Evolutionary conservation across 805 yeast genomes (phyloP), one percentile per base, ranked within the genome.

Genomic region (Zygoascus bituminiphila): DNA sequence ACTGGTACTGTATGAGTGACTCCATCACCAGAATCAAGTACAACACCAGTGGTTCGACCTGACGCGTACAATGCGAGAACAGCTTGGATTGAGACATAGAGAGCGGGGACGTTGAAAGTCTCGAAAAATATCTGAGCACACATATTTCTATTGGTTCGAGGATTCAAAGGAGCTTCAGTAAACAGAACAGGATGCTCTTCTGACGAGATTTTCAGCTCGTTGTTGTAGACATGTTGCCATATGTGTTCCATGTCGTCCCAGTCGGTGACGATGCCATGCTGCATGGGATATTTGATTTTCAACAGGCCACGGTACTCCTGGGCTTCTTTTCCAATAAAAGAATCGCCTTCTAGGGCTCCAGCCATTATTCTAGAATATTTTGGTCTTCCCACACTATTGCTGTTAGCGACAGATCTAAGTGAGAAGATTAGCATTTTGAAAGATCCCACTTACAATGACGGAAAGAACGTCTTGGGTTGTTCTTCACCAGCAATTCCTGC

Each of bases 401-500:
- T 5, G 36, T 45, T 36, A 45, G 29, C 15, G 25, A n/a, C n/a
- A n/a, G n/a, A n/a, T n/a, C n/a, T n/a, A n/a, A n/a, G n/a, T n/a
- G n/a, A 25, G 26, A 22, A 21, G 21, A 20, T 3, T 36, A 25
- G 4, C 26, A 42, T 29, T 25, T n/a, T 22, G 14, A 8, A 10
- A 12, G 33, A 17, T 19, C n/a, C 6, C 15, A 63, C 71, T 37
- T 56, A 69, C 63, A 82, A 65, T 20, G 87, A 68, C 2, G 88
- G 79, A 24, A 79, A 78, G 55, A 72, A 73, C 41, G 76, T 64
- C 57, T 78, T 75, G 2, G 98, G 98, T 55, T 71, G 75, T 44
- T 87, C 93, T 55, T 85, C 94, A 20, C 97, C 96, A 0, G 96
- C 95, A 64, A 89, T 86, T 0, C 98, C 97, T 1, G 94, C 86